Conservation (phyloP, 495 filamentous ascomycete genomes). For the Daldinia concentrica region DNA sequence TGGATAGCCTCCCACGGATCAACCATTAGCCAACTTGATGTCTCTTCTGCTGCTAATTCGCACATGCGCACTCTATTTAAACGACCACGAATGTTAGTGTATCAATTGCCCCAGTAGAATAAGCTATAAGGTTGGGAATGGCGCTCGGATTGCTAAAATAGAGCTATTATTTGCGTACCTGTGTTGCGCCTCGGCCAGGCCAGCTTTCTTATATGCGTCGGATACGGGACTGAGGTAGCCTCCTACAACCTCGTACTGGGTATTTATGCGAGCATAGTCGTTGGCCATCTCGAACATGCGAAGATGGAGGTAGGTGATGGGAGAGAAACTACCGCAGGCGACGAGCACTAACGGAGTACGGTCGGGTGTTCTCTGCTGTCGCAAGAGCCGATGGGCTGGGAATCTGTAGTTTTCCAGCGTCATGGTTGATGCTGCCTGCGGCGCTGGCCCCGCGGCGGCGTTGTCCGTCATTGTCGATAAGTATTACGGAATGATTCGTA, state of each 20-base stretch:
- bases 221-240: slow-evolving; percentile 64
- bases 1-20: slow-evolving; percentile 72
- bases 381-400: slow-evolving; percentile 73
- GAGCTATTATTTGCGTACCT: slow-evolving; percentile 56
- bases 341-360: slow-evolving; percentile 86
- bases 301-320: slow-evolving; percentile 86
- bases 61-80: slow-evolving; percentile 66
- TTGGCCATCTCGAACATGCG: slow-evolving; percentile 82
- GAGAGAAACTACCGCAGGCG: slow-evolving; percentile 90
- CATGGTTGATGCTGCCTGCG: slow-evolving; percentile 40
- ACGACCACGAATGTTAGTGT: slow-evolving; percentile 17
- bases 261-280: slow-evolving; percentile 65
- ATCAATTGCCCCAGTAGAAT: slow-evolving; percentile 5
- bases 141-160: not conserved
- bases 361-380: slow-evolving; percentile 69
- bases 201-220: slow-evolving; percentile 91
- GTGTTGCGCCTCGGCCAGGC: slow-evolving; percentile 78
- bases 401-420: slow-evolving; percentile 71
- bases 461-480: slow-evolving; percentile 31
- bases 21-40: slow-evolving; percentile 83
- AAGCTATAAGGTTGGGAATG: not conserved
- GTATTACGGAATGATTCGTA: not conserved
- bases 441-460: slow-evolving; percentile 29
- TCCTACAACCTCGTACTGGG: slow-evolving; percentile 84
- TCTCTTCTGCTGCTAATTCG: slow-evolving; percentile 78